Evolutionary conservation across 495 filamentous ascomycete species (phyloP).

Genomic region (Pseudevernia furfuracea): DNA sequence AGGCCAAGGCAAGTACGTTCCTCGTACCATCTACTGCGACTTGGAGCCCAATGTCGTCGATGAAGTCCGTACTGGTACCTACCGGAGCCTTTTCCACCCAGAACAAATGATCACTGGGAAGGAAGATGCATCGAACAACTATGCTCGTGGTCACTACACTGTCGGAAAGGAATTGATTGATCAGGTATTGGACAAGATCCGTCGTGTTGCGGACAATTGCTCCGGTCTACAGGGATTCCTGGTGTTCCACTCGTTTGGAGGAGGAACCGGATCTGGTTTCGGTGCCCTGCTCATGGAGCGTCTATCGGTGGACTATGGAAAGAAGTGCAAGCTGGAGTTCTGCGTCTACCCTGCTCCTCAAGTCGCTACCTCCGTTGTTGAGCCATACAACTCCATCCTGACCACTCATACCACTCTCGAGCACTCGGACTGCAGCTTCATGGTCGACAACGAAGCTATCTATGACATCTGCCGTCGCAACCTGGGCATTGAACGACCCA

Average conservation of each 20-base stretch:
- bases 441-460: slow-evolving; percentile 99
- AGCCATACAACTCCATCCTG: slow-evolving; percentile 98
- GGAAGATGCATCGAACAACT: slow-evolving; percentile 99
- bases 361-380: slow-evolving; percentile 93
- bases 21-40: slow-evolving; percentile 98
- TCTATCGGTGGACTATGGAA: slow-evolving; percentile 94
- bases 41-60: slow-evolving; percentile 99
- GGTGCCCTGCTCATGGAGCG: slow-evolving; percentile 97
- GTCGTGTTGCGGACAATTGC: slow-evolving; percentile 93
- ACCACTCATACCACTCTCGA: slow-evolving; percentile 98
- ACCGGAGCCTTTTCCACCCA: slow-evolving; percentile 93
- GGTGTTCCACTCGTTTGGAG: slow-evolving; percentile 99
- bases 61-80: slow-evolving; percentile 95
- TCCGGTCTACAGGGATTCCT: slow-evolving; percentile 96
- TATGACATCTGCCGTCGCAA: slow-evolving; percentile 99
- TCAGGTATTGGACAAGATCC: slow-evolving; percentile 91
- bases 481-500: slow-evolving; percentile 90
- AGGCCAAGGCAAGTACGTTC: slow-evolving; percentile 99
- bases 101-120: slow-evolving; percentile 99
- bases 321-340: slow-evolving; percentile 99
- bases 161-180: slow-evolving; percentile 98
- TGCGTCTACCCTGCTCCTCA: slow-evolving; percentile 96
- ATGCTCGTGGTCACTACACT: slow-evolving; percentile 97
- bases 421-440: slow-evolving; percentile 99
- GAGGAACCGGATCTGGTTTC: slow-evolving; percentile 97